Evolutionary conservation across 2,329 filamentous ascomycete species (phyloP), one percentile per base, ranked within the genome.

Genomic region (Penicillium hordei): DNA sequence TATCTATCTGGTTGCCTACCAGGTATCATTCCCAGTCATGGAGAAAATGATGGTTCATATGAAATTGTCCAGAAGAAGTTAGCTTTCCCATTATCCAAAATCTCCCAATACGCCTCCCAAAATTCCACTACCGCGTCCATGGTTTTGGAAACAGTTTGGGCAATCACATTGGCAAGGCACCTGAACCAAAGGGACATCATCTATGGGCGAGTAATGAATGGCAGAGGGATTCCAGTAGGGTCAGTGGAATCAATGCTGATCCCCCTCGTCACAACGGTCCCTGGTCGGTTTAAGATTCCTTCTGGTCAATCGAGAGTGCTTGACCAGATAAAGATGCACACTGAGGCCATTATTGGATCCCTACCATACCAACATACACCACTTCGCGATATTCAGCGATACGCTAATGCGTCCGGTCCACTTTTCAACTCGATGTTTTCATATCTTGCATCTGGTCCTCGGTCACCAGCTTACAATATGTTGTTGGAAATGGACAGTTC

Each of bases 361-460:
- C 25, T 55, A 19, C 52, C 43, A 19, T 48, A 48, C 23, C 52
- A 55, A 17, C 52, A 55, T 27, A 55, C 52, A 13, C 52, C 52
- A 23, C 52, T 55, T 31, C 44, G 52, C 9, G 23, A 31, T 10
- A 48, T 55, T 19, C 52, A 55, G 21, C 43, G 52, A 3, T 48
- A 48, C 23, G 38, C 44, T 19, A 10, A 12, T 29, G 33, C 31
- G 2, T 13, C 33, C 7, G 52, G 52, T 31, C 52, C 44, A 33
- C 33, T 55, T 6, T 55, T 55, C 43, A 48, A 55, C 33, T 21
- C 43, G 9, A 48, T 55, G 52, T 40, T 55, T 25, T 55, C 52
- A 42, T 55, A 48, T 17, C 27, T 55, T 33, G 33, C 40, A 8
- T 48, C 27, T 15, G 25, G 19, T 8, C 23, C 44, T 17, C 52